These are phyloP conservation scores for Henningerozyma blattae DNA, from an alignment of 805 yeast genomes.

Conservation along the genomic window DNA sequence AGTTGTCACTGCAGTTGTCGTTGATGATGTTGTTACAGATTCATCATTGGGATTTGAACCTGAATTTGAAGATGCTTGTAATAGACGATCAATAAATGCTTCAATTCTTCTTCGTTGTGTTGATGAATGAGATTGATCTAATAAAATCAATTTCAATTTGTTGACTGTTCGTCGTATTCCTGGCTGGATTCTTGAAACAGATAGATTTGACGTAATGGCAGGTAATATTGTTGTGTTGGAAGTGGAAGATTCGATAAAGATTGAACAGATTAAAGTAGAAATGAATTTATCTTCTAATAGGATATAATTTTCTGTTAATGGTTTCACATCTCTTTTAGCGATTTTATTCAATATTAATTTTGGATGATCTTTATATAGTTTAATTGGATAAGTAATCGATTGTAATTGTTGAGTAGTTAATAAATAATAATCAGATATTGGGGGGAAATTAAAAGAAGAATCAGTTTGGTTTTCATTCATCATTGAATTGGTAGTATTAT, in stretches of 20 bases:
- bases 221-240: constrained; percentile 21
- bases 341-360: constrained; percentile 20
- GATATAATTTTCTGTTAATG: constrained; percentile 22
- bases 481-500: background rate
- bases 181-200: constrained; percentile 1
- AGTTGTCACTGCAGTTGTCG: background rate
- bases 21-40: background rate
- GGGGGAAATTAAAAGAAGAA: background rate
- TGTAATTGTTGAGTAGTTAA: background rate
- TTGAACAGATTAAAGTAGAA: constrained; percentile 18
- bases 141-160: constrained; percentile 16
- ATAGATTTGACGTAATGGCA: constrained; percentile 17
- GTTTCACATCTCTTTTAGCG: constrained; percentile 23
- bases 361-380: constrained; percentile 18
- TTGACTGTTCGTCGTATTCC: background rate
- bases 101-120: constrained; percentile 13
- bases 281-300: constrained; percentile 20
- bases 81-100: constrained; percentile 18
- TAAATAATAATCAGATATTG: background rate
- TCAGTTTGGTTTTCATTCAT: background rate
- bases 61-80: constrained; percentile 9
- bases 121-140: constrained; percentile 14
- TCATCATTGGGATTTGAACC: background rate
- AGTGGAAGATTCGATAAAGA: constrained; percentile 16
- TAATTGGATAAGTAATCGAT: constrained; percentile 1